Base-by-base conservation (phyloP, 1,139 yeast genomes). In the Scheffersomyces lignicola region DNA sequence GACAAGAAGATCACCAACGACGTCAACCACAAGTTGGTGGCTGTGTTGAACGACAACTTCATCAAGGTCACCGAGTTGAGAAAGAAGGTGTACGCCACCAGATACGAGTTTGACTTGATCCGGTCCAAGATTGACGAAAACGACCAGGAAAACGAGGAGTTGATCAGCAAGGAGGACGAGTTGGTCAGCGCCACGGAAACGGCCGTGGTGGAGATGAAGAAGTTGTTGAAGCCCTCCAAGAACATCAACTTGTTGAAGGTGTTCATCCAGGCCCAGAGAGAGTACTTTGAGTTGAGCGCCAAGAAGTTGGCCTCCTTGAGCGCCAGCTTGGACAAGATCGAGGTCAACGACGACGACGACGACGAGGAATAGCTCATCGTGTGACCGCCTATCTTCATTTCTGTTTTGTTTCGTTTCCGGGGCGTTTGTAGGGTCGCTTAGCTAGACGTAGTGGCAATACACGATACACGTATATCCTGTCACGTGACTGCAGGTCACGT, bases 121-220 rank as follows among this genome's bases (percentile, higher is more conserved):
- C 73, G 92, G 56, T 50, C 69, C 27, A 62, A 59, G 39, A 51
- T 55, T 29, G 49, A 50, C 29, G 57, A 54, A 22, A 56, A 60
- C 32, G 72, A 72, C 26, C 67, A 62, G 36, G 69, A 76, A 45
- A 67, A 69, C 46, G 75, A 71, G 43, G 78, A 76, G 37, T 62
- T 83, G 45, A 88, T 83, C 45, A 63, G 71, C 30, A 72, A 76
- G 45, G 95, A 85, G 59, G 95, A 85, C 52, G 89, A 81, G 43
- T 73, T 83, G 47, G 90, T 83, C 21, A 74, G 80, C 48, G 85
- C 86, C 15, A 83, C 88, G 5, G 82, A 83, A 38, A 66, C 70
- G 21, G 90, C 92, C 1, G 89, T 82, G 10, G 74, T 77, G 48
- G 77, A 78, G 35, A 83, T 85, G 92, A 80, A 82, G 58, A 76